phyloP scores from a whole-genome alignment of 805 yeast species.

The Yarrowia divulgata region DNA sequence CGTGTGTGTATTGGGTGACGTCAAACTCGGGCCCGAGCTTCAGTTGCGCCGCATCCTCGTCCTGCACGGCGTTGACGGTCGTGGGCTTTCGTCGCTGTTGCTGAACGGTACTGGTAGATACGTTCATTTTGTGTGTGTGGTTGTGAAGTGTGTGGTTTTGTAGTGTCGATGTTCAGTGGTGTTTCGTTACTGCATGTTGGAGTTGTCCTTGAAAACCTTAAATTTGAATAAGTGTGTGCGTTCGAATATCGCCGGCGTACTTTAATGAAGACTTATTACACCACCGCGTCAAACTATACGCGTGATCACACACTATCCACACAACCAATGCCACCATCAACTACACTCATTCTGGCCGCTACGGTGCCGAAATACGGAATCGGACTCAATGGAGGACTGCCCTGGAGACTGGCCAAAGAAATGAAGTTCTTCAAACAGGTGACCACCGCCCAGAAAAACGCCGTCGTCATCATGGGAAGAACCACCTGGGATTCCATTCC shows the following conservation, averaged over 20 bases:
- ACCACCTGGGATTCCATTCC: slow-evolving; percentile 97
- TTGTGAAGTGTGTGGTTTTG: background rate
- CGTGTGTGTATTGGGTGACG: slow-evolving; percentile 77
- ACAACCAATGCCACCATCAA: slow-evolving; percentile 46
- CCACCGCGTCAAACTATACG: background rate
- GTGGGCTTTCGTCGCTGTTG: slow-evolving; percentile 73
- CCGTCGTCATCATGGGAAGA: slow-evolving; percentile 87
- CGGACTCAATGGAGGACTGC: slow-evolving; percentile 79
- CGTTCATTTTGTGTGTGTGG: slow-evolving; percentile 74
- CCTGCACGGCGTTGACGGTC: slow-evolving; percentile 73
- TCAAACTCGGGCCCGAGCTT: slow-evolving; percentile 94
- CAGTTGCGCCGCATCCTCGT: slow-evolving; percentile 87
- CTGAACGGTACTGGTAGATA: slow-evolving; percentile 86
- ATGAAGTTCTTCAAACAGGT: slow-evolving; percentile 83
- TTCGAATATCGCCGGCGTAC: background rate
- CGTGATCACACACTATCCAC: too few relatives aligned
- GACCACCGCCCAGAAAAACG: slow-evolving; percentile 57
- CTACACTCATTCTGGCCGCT: slow-evolving; percentile 84
- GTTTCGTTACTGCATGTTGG: too few relatives aligned
- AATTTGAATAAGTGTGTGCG: too few relatives aligned
- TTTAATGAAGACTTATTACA: too few relatives aligned
- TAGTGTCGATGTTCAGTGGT: too few relatives aligned
- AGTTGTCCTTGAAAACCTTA: too few relatives aligned
- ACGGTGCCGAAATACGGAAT: slow-evolving; percentile 81
- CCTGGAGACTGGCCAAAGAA: slow-evolving; percentile 87